phyloP scores from a whole-genome alignment of 768 basidiomycete species.

The Lactarius trivialis region DNA sequence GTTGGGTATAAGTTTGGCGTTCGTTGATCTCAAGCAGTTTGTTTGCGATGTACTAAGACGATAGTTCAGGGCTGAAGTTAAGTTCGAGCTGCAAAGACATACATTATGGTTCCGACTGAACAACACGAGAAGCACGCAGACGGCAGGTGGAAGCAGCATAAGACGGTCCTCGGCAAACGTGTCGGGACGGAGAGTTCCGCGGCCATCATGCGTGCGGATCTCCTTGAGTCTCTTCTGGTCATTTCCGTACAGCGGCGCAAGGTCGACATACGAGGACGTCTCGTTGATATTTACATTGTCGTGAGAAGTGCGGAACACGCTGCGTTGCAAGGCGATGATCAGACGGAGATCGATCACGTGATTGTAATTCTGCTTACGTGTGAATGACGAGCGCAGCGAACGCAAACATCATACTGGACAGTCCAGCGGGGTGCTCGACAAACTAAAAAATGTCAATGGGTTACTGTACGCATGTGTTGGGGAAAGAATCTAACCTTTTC shows the following conservation, averaged over 20 bases:
- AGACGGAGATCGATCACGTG: too few species aligned
- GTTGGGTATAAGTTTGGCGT: conserved; percentile 54
- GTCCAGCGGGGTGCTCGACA: conserved; percentile 66
- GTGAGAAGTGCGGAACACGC: conserved; percentile 80
- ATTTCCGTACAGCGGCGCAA: conserved; percentile 77
- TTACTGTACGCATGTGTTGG: background rate
- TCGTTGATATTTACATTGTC: conserved; percentile 63
- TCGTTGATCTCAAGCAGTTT: conserved; percentile 80
- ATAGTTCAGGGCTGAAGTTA: background rate
- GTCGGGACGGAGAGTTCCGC: conserved; percentile 62
- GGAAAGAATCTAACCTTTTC: conserved; percentile 44
- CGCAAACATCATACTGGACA: conserved; percentile 74
- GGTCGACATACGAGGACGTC: conserved; percentile 82
- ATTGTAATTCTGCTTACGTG: conserved; percentile 35
- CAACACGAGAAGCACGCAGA: conserved; percentile 69
- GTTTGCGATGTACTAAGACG: conserved; percentile 62
- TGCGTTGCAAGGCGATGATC: conserved; percentile 26
- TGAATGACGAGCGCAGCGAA: conserved; percentile 83
- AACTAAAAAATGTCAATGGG: conserved; percentile 41
- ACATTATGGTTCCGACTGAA: conserved; percentile 90
- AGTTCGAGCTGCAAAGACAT: conserved; percentile 25
- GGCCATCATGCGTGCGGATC: conserved; percentile 53
- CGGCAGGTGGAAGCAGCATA: conserved; percentile 71
- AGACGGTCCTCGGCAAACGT: conserved; percentile 75
- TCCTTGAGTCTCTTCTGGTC: conserved; percentile 53